Evolutionary conservation across 352 stramenopile genomes (phyloP).

Genomic region (Phytophthora kernoviae): DNA sequence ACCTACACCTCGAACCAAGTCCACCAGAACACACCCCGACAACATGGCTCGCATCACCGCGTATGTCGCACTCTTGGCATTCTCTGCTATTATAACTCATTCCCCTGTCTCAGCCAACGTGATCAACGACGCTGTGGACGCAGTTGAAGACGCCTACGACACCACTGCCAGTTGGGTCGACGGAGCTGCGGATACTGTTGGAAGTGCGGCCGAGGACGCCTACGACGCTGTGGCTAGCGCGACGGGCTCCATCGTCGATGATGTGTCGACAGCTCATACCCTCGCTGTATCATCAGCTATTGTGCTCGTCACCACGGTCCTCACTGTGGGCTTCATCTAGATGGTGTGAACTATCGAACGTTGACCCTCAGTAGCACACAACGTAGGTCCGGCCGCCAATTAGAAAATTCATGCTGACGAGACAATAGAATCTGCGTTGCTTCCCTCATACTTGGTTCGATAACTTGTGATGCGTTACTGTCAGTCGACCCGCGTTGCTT

Average conservation of each 20-base stretch:
- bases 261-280: conserved; percentile 21
- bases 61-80: conserved; percentile 10
- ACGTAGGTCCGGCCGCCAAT: not conserved
- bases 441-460: no score
- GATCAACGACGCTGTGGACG: conserved; percentile 28
- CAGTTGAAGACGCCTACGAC: conserved; percentile 26
- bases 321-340: conserved; percentile 16
- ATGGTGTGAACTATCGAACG: not conserved
- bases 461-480: no score
- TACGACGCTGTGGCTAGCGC: conserved; percentile 24
- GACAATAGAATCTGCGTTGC: no score
- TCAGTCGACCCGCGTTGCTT: no score
- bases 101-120: conserved; percentile 13
- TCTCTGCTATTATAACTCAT: conserved; percentile 2
- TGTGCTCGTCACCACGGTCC: conserved; percentile 3
- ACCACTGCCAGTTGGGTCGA: conserved; percentile 25
- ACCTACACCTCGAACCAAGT: not conserved
- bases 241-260: conserved; percentile 28
- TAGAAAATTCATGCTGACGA: no score
- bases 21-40: not conserved
- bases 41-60: conserved; percentile 21
- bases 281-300: conserved; percentile 8
- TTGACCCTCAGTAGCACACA: no score
- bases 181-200: conserved; percentile 19
- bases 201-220: conserved; percentile 13